Base-by-base conservation (phyloP, 179 eudicot species). In the Beta lomatogona region DNA sequence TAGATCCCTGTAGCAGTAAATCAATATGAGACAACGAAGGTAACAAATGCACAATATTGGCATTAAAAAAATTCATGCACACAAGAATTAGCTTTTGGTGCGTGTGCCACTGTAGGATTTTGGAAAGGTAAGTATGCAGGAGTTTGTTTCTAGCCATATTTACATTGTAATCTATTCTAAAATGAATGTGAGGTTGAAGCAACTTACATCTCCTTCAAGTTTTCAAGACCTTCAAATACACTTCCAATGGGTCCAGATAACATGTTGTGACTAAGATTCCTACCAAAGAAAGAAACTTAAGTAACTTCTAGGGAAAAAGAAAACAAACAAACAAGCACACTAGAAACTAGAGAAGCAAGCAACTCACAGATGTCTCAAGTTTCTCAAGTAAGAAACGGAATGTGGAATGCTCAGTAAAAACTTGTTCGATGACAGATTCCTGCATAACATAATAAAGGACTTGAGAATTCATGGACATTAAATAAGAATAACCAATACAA, bases 241-340 rank as follows among this genome's bases (percentile, higher is more conserved):
- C 91, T 88, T 31, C 97, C 98, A 36, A 94, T 77, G 41, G 97
- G 89, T 82, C 99, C 98, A 84, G 90, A 86, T 83, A 95, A 75
- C 59, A 79, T 66, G 83, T 95, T 95, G 85, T 87, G 94, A 88
- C 99, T 94, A 86, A 95, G 82, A 77, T 95, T 95, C 93, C 99
- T 95, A 86, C 85, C 84, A 80, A 11, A 48, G 71, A 79, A 76
- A 82, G 81, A 76, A 44, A 7, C 19, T 57, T 10, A 8, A 16
- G 57, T 81, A 48, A 84, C 25, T 59, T 59, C 44, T 25, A 19
- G 8, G 6, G 46, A 57, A 41, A 67, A 21, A 79, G 12, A 25
- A 25, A 75, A 36, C 8, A 61, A 7, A 21, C 6, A 69, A 18
- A 18, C 12, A 11, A 31, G 22, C 48, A 44, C 69, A 66, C 52